Percentiles rank a stretch among this genome's conserved stretches.
Evolutionary conservation across 2,329 filamentous ascomycete species (phyloP).

Genomic region (Ilyonectria sp.): DNA sequence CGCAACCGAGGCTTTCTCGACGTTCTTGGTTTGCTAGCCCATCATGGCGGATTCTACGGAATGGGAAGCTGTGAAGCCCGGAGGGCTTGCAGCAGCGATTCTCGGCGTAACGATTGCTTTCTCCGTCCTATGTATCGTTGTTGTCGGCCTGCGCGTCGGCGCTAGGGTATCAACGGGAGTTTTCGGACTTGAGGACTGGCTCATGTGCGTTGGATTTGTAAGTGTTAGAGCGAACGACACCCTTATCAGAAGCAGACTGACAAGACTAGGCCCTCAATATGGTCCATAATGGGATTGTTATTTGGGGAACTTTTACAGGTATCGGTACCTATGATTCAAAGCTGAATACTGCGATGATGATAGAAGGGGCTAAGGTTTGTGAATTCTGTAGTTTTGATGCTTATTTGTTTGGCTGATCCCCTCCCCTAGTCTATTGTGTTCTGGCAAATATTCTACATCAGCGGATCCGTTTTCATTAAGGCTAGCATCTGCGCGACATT

Average conservation of each 20-base stretch:
- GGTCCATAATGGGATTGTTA: conserved; percentile 25
- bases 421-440: background rate
- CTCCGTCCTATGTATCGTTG: conserved; percentile 3
- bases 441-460: background rate
- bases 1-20: background rate
- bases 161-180: background rate
- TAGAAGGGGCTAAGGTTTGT: background rate
- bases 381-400: too few relatives aligned
- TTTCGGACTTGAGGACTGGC: conserved; percentile 28
- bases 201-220: conserved; percentile 24
- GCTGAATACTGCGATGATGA: background rate
- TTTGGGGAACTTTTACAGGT: conserved; percentile 16
- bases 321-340: conserved; percentile 22
- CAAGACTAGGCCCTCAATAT: conserved; percentile 14
- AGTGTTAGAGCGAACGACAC: background rate
- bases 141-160: conserved; percentile 18
- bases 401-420: too few relatives aligned
- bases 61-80: conserved; percentile 22
- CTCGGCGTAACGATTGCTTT: conserved; percentile 10
- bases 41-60: conserved; percentile 12
- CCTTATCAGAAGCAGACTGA: background rate
- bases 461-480: background rate
- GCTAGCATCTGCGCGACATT: background rate
- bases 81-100: conserved; percentile 18
- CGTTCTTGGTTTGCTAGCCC: background rate